Percentiles rank a stretch among this genome's conserved stretches.
phyloP scores from a whole-genome alignment of 768 basidiomycete genomes.

The Boletus eberwhitei region DNA sequence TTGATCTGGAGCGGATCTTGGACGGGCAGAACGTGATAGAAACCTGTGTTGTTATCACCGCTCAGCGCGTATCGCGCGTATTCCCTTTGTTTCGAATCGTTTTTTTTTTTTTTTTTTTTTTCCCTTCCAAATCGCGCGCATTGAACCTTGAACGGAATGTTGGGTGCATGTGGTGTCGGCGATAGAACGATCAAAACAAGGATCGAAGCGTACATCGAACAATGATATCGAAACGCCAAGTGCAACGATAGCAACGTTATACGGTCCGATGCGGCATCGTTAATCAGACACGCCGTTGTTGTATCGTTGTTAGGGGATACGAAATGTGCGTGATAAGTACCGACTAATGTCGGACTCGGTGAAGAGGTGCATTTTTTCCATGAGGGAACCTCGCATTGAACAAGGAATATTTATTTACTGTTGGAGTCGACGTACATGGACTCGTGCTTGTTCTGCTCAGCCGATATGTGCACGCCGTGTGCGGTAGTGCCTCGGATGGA shows the following conservation, averaged over 20 bases:
- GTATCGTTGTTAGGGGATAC: background rate
- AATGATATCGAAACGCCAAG: background rate
- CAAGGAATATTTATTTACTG: background rate
- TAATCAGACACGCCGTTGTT: background rate
- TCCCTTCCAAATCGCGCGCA: no score
- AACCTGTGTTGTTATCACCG: background rate
- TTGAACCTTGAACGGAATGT: background rate
- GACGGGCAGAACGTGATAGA: background rate
- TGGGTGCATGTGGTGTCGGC: background rate
- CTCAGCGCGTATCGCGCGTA: background rate
- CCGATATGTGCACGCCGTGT: background rate
- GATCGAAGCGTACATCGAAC: background rate
- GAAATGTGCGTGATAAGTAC: background rate
- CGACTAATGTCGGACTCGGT: background rate
- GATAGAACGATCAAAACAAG: conserved; percentile 4
- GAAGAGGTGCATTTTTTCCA: background rate
- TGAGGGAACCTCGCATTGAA: background rate
- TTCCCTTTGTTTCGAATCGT: background rate
- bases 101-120: background rate
- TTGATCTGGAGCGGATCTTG: conserved; percentile 1
- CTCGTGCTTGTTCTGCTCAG: background rate
- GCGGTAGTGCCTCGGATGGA: background rate
- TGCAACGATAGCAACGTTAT: background rate
- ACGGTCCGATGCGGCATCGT: background rate
- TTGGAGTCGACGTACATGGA: background rate